Base-by-base conservation (phyloP, 768 basidiomycete genomes). In the Mycena albidolilacea region DNA sequence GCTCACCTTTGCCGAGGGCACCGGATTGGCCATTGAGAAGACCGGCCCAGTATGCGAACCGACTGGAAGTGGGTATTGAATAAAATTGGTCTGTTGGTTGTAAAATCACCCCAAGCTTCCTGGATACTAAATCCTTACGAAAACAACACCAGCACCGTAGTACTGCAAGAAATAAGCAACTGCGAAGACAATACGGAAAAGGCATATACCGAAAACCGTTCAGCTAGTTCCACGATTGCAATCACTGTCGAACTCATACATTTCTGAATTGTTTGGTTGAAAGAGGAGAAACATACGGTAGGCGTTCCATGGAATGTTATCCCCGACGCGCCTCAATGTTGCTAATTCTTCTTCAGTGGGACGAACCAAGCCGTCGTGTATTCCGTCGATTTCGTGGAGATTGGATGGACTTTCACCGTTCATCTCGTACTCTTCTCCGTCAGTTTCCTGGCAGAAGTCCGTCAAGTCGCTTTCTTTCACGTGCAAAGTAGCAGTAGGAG, bases 41-140 rank as follows among this genome's bases (percentile, higher is more conserved):
- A 9, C 88, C 89, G 0, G 92, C 89, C 94, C 94, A 0, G 93
- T 94, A 48, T 78, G 85, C 0, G 93, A 94, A 59, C 90, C 90
- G 0, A 78, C 70, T 7, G 94, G 94, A 7, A 95, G 88, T 0
- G 89, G 89, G 71, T 90, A 89, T 79, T 95, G 94, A 50, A 95
- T 91, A 80, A 90, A 95, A 79, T 95, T 95, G 43, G 90, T 92
- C 72, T 73, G 21, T 35, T 23, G 14, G 9, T 3, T 38, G 17
- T 62, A 23, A 15, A 3, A 11, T 50, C 14, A 21, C 15, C 10
- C 46, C 8, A 8, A 2, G 7, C 3, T 52, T 7, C 46, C 14
- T 9, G 17, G 19, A 6, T 37, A 38, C 11, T 2, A 30, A 0
- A 14, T 11, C 9, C 72, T 50, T n/a, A 73, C 72, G 41, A 75